Evolutionary conservation across 495 filamentous ascomycete genomes (phyloP).

Genomic region (Aspergillus asperescens): DNA sequence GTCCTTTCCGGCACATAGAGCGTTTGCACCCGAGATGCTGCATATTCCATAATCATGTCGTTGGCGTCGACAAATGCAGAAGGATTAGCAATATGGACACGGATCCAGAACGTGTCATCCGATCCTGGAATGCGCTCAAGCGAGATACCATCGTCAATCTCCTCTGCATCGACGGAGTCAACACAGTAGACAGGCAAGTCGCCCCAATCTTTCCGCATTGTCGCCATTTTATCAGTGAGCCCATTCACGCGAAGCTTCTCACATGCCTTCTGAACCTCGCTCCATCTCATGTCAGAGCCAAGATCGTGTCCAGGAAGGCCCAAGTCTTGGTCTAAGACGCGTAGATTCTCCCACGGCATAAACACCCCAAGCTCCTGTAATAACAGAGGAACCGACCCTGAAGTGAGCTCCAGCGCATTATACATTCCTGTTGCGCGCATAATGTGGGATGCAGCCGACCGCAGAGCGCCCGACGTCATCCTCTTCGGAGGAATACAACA

Average conservation of each 20-base stretch:
- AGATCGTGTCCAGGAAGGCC: slow-evolving; percentile 52
- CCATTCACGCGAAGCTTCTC: slow-evolving; percentile 24
- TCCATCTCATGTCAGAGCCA: slow-evolving; percentile 30
- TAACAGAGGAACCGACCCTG: slow-evolving; percentile 58
- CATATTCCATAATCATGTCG: slow-evolving; percentile 55
- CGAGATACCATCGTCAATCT: slow-evolving; percentile 89
- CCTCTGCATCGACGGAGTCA: slow-evolving; percentile 62
- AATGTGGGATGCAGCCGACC: slow-evolving; percentile 62
- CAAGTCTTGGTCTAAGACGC: slow-evolving; percentile 57
- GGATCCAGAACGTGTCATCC: slow-evolving; percentile 65
- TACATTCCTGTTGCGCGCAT: slow-evolving; percentile 71
- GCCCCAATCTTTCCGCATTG: slow-evolving; percentile 65
- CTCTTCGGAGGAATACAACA: slow-evolving; percentile 44
- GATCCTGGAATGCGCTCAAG: slow-evolving; percentile 60
- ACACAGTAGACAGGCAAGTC: slow-evolving; percentile 75
- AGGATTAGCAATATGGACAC: slow-evolving; percentile 89
- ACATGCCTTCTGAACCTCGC: slow-evolving; percentile 25
- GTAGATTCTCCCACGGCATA: slow-evolving; percentile 71
- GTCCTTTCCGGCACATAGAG: slow-evolving; percentile 71
- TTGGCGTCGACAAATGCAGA: slow-evolving; percentile 67
- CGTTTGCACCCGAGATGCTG: slow-evolving; percentile 56
- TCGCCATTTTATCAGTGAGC: slow-evolving; percentile 46
- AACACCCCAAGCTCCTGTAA: slow-evolving; percentile 83
- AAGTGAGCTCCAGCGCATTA: slow-evolving; percentile 48
- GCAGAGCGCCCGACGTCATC: slow-evolving; percentile 49